Evolutionary conservation across 2,329 filamentous ascomycete species (phyloP).

Genomic region (Aspergillus sp.): DNA sequence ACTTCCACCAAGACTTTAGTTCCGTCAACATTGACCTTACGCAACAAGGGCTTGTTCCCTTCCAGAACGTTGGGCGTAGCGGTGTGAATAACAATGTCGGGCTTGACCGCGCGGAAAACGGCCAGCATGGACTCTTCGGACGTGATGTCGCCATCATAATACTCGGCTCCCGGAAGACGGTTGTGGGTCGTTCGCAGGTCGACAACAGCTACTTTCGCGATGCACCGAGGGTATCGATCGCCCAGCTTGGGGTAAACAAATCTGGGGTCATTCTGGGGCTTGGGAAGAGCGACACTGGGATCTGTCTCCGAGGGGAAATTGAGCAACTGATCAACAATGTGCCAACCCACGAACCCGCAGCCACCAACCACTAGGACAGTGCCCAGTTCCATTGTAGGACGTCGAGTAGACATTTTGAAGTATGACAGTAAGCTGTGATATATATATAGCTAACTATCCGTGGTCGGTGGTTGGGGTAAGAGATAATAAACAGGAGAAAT

Average conservation of each 20-base stretch:
- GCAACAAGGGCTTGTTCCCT: slow-evolving; percentile 62
- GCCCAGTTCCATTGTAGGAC: slow-evolving; percentile 55
- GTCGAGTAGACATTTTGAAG: slow-evolving; percentile 36
- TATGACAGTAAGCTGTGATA: slow-evolving; percentile 3
- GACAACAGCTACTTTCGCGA: slow-evolving; percentile 65
- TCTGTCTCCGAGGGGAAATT: slow-evolving; percentile 56
- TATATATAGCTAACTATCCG: neutral
- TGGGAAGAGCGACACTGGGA: slow-evolving; percentile 40
- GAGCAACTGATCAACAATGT: slow-evolving; percentile 74
- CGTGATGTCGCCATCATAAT: slow-evolving; percentile 79
- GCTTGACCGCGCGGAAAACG: slow-evolving; percentile 67
- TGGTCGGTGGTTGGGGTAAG: neutral
- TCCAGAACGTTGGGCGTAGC: slow-evolving; percentile 67
- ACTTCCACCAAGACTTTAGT: slow-evolving; percentile 70
- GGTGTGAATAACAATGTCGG: slow-evolving; percentile 88
- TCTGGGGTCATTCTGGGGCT: slow-evolving; percentile 36
- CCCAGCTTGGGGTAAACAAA: slow-evolving; percentile 41
- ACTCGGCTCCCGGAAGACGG: slow-evolving; percentile 62
- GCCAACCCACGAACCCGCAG: slow-evolving; percentile 81
- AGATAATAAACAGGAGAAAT: slow-evolving; percentile 18
- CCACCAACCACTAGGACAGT: slow-evolving; percentile 78
- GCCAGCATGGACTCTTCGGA: slow-evolving; percentile 61
- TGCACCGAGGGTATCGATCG: slow-evolving; percentile 45
- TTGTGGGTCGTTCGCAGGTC: slow-evolving; percentile 73
- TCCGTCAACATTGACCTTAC: slow-evolving; percentile 84